Evolutionary conservation across 1,284 basidiomycete genomes (phyloP).

Genomic region (Boletus semigastroideus): DNA sequence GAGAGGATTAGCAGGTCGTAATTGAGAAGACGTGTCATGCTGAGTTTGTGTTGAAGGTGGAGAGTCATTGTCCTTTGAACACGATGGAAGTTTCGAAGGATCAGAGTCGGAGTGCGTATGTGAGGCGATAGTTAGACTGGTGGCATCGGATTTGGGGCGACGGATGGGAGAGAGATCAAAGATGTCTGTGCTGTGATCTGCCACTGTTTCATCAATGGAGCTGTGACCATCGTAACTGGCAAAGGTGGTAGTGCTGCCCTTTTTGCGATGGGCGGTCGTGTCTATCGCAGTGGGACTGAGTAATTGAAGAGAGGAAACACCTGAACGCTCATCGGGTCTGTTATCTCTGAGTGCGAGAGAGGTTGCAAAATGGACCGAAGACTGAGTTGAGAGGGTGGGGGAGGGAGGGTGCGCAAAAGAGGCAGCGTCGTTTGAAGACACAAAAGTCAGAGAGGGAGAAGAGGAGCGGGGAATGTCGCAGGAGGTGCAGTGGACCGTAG

Average conservation of each 20-base stretch:
- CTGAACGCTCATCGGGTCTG: slow-evolving; percentile 59
- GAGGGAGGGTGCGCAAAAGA: slow-evolving; percentile 54
- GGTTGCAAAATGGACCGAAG: slow-evolving; percentile 58
- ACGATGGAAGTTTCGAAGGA: slow-evolving; percentile 20
- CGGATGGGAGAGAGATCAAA: slow-evolving; percentile 27
- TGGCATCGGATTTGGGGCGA: slow-evolving; percentile 40
- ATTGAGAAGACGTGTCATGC: background rate
- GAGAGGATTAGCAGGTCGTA: slow-evolving; percentile 29
- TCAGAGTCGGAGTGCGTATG: slow-evolving; percentile 38
- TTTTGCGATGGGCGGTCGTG: slow-evolving; percentile 44
- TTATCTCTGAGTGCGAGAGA: slow-evolving; percentile 69
- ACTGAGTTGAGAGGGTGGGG: slow-evolving; percentile 66
- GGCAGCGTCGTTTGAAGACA: slow-evolving; percentile 42
- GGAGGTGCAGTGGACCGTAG: slow-evolving; percentile 18
- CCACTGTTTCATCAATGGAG: slow-evolving; percentile 38
- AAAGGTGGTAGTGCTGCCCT: slow-evolving; percentile 45
- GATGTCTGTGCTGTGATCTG: slow-evolving; percentile 23
- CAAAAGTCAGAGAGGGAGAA: slow-evolving; percentile 37
- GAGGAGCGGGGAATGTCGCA: slow-evolving; percentile 25
- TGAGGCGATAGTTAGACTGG: slow-evolving; percentile 37
- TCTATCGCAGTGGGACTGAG: slow-evolving; percentile 42
- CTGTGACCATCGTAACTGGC: slow-evolving; percentile 34
- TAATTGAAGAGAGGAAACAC: slow-evolving; percentile 54
- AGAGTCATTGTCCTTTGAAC: slow-evolving; percentile 2
- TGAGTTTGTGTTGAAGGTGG: background rate